Evolutionary conservation across 805 yeast species (phyloP), one percentile per base, ranked within the genome.

Genomic region (Torulaspora maleeae): DNA sequence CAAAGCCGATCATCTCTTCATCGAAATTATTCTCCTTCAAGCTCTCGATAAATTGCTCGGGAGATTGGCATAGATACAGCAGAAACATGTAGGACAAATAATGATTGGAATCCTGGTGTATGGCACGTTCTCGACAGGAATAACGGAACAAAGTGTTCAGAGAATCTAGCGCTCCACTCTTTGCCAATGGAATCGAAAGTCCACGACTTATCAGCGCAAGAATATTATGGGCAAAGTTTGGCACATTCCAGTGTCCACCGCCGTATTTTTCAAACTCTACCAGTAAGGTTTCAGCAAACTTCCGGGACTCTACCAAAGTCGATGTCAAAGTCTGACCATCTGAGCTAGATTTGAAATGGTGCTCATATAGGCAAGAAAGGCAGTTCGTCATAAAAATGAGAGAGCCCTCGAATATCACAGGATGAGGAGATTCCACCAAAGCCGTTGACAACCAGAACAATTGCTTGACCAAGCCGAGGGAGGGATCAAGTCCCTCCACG

Each of bases 131-230:
- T 25, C 53, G 55, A 46, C 68, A 72, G 49, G 81, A 66, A 15
- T 71, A 63, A 17, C 66, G 64, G 56, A 78, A 73, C 19, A 78
- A 60, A 0, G 63, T 56, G 39, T 67, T 69, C 53, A 82, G 55
- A 19, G 77, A 68, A 1, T 64, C 66, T 27, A 77, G 56, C 0
- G 86, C 75, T 2, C 72, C 65, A 8, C 71, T 73, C 46, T 74
- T 76, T 16, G 82, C 70, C 45, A 76, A 79, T 6, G 87, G 79
- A 7, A 78, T 63, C 29, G 76, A 74, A 33, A 83, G 61, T 0
- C 90, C 91, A 55, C 76, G 80, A 3, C 77, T 68, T 15, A 78
- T 63, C 16, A 75, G 56, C 36, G 70, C 67, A 25, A 78, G 60
- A 28, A 83, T 58, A 15, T 78, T 69, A 24, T 72, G 70, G 45